Base-by-base conservation (phyloP, 2,329 filamentous ascomycete genomes). In the Neospermospora avenae region DNA sequence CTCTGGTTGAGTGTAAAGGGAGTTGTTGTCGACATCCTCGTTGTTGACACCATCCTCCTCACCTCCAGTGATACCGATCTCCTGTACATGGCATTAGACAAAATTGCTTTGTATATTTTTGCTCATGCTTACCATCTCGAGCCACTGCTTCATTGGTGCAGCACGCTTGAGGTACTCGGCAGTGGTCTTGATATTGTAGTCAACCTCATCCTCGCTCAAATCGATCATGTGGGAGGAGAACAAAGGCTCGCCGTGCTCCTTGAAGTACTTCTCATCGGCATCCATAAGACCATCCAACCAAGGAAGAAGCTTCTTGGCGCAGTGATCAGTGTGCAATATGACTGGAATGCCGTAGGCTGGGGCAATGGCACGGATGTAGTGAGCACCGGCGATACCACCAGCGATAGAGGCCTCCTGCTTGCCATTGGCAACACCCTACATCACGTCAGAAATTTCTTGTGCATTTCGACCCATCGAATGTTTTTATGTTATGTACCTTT, bases 221-320 rank as follows among this genome's bases (percentile, higher is more conserved):
- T 99, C 95, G 74, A 98, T 96, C 95, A 99, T 99, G 87, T 99
- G 95, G 70, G 86, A 91, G 75, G 87, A 92, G 86, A 96, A 98
- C 65, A 98, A 88, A 67, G 95, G 93, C 78, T 93, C 89, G 79
- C 90, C 90, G 76, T 93, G 86, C 75, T 85, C 77, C 88, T 97
- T 96, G 89, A 96, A 97, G 83, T 93, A 93, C 63, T 81, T 83
- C 86, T 98, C 95, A 74, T 98, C 95, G 70, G 88, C 93, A 66
- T 95, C 92, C 70, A 98, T 79, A 87, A 97, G 93, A 76, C 93
- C 93, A 74, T 97, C 93, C 75, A 98, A 82, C 93, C 93, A 98
- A 65, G 95, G 95, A 60, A 98, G 87, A 62, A 98, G 91, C 88
- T 98, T 98, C 90, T 98, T 98, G 75, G 95, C 93, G 80, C 93